Percentiles rank a stretch among this genome's conserved stretches.
Conservation (phyloP, 768 basidiomycete genomes). For the Tylopilus felleus region DNA sequence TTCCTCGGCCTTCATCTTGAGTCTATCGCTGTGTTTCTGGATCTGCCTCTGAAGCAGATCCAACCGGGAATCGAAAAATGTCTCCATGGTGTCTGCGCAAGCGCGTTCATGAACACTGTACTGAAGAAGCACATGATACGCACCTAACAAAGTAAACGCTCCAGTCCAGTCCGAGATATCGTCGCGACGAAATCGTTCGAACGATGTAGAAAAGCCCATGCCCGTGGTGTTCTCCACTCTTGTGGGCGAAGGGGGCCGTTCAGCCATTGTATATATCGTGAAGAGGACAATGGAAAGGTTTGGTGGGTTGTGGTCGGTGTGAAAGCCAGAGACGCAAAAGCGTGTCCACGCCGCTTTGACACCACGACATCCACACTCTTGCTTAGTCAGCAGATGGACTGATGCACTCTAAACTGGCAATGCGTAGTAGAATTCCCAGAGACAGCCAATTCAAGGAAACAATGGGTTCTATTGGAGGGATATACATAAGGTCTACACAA, state of each 20-base stretch:
- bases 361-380: background rate
- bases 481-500: slow-evolving; percentile 60
- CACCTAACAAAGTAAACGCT: slow-evolving; percentile 85
- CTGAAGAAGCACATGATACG: slow-evolving; percentile 17
- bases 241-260: slow-evolving; percentile 39
- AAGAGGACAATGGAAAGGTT: slow-evolving; percentile 15
- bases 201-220: slow-evolving; percentile 58
- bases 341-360: background rate
- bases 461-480: slow-evolving; percentile 20
- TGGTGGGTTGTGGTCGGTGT: background rate
- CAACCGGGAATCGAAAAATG: slow-evolving; percentile 89
- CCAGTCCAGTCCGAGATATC: slow-evolving; percentile 74
- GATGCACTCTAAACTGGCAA: background rate
- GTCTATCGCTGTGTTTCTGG: slow-evolving; percentile 79
- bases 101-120: background rate
- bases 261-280: slow-evolving; percentile 29
- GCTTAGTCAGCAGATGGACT: slow-evolving; percentile 23
- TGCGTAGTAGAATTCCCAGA: background rate
- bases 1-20: slow-evolving; percentile 80
- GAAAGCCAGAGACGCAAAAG: slow-evolving; percentile 3
- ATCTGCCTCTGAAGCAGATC: slow-evolving; percentile 80
- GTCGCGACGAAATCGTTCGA: slow-evolving; percentile 73
- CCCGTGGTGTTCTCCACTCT: slow-evolving; percentile 31
- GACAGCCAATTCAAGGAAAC: background rate
- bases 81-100: slow-evolving; percentile 81